Evolutionary conservation across 2,329 filamentous ascomycete species (phyloP).

Genomic region (Arachnopeziza araneosa): DNA sequence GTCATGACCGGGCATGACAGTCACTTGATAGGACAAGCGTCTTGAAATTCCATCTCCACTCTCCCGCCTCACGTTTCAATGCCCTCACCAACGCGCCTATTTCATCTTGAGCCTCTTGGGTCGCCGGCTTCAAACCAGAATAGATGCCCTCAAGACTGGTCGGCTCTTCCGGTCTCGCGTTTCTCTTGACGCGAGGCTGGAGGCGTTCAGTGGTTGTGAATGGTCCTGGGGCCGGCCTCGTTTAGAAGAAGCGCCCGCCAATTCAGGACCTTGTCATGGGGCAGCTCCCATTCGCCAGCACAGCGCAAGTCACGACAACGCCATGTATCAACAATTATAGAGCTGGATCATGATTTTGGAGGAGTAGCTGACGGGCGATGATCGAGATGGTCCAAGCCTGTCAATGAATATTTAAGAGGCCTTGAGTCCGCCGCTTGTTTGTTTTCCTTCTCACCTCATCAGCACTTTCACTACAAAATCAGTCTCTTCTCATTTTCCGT

Average conservation of each 20-base stretch:
- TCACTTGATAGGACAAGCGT: neutral
- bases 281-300: constrained; percentile 24
- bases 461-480: constrained; percentile 22
- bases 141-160: constrained; percentile 18
- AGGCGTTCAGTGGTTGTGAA: constrained; percentile 14
- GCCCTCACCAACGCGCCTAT: constrained; percentile 21
- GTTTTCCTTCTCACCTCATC: constrained; percentile 24
- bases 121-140: constrained; percentile 9
- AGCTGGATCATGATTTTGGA: constrained; percentile 18
- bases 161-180: constrained; percentile 15
- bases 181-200: constrained; percentile 20
- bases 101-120: constrained; percentile 13
- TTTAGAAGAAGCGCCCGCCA: constrained; percentile 20
- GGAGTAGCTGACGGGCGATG: constrained; percentile 6
- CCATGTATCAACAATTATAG: constrained; percentile 31
- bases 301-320: constrained; percentile 28
- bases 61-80: constrained; percentile 15
- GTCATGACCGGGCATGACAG: neutral
- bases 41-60: neutral
- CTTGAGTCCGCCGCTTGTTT: constrained; percentile 22
- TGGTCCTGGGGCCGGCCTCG: constrained; percentile 13
- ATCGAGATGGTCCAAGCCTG: constrained; percentile 12
- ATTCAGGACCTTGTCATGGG: constrained; percentile 10
- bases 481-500: constrained; percentile 10
- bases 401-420: constrained; percentile 27